Base-by-base conservation (phyloP, 202 grass and related monocot species). In the Setaria viridis region DNA sequence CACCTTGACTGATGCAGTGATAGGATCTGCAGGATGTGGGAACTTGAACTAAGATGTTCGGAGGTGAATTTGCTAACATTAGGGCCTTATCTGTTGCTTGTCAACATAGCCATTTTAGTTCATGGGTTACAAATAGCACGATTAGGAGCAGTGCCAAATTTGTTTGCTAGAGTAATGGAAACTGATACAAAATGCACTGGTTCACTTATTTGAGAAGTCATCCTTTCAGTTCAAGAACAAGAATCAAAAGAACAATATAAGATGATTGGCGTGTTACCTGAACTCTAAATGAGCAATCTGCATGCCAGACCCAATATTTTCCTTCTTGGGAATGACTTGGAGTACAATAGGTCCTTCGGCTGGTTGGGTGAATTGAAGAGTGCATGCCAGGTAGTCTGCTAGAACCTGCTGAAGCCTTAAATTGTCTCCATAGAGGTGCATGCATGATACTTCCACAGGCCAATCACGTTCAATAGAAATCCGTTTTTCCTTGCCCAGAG, bases 401-500 rank as follows among this genome's bases (percentile, higher is more conserved):
- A 97, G 90, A 68, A 97, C 87, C 83, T 99, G 97, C 90, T 99
- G 97, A 83, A 99, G 93, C 90, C 97, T 99, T 68, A 96, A 87
- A 91, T 99, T 99, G 84, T 99, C 97, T 46, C 94, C 97, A 11
- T 93, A 96, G 39, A 99, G 88, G 68, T 87, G 83, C 92, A 99
- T 90, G 46, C 43, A 88, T 82, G 92, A 94, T 73, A 96, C 82
- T 81, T 99, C 97, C 63, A 81, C 74, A 81, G 97, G 88, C 97
- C 97, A 99, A 80, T 99, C 90, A 76, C 83, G 92, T 72, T 87
- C 77, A 75, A 99, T 89, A 39, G 90, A 88, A 77, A 97, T 87
- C 66, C 57, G 81, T 41, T 90, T 85, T 64, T 97, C 94, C 74
- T 94, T 91, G 82, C 94, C 91, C 63, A 93, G 56, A 60, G 65